These are phyloP conservation scores for Chlorella sp. DNA, from an alignment of 139 green algal genomes.

Conservation along the genomic window DNA sequence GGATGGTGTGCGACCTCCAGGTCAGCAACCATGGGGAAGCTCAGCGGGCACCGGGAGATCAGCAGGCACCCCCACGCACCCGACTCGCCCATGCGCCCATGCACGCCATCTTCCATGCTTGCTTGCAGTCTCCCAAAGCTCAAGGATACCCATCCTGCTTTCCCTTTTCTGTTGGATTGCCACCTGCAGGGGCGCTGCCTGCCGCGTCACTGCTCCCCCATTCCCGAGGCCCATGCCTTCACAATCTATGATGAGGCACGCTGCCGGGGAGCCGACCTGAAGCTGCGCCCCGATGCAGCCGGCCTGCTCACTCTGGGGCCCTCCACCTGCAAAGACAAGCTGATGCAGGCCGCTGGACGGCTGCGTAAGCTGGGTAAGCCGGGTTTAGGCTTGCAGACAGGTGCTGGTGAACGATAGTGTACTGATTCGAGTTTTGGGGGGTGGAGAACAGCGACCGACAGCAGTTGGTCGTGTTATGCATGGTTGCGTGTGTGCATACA, in stretches of 20 bases:
- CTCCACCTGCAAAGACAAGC: constrained; percentile 63
- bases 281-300: constrained; percentile 53
- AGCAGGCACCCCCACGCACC: too few species aligned
- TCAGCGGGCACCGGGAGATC: too few species aligned
- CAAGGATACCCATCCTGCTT: too few species aligned
- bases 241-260: constrained; percentile 65
- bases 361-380: constrained; percentile 20
- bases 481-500: too few species aligned
- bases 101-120: too few species aligned
- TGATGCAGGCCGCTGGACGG: constrained; percentile 59
- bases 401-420: too few species aligned
- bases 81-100: too few species aligned
- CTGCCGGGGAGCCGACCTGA: constrained; percentile 51
- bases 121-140: too few species aligned
- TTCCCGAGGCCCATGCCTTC: constrained; percentile 55
- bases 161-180: too few species aligned
- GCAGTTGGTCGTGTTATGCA: background rate
- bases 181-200: constrained; percentile 41
- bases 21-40: too few species aligned
- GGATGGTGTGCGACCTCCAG: constrained; percentile 47
- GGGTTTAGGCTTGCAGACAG: background rate
- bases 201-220: constrained; percentile 37
- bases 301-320: constrained; percentile 70
- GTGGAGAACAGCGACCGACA: background rate
- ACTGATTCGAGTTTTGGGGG: too few species aligned